Evolutionary conservation across 257 asterid genomes (phyloP), one percentile per base, ranked within the genome.

Genomic region (Avicennia marina): DNA sequence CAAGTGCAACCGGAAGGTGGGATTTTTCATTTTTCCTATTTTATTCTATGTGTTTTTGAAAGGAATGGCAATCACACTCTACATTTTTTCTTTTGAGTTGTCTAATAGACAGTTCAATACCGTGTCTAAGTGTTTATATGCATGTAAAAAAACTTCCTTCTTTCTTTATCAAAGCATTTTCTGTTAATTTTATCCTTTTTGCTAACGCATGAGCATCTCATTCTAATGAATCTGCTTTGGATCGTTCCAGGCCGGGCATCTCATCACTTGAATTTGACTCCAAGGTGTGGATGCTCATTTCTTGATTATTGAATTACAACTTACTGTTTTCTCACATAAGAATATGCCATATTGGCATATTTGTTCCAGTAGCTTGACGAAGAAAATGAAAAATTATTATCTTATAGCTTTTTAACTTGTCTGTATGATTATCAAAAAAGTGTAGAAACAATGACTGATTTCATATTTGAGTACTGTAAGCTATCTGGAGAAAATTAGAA

Each of bases 191-290:
- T 21, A 41, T 16, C 36, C 31, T 22, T 38, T 51, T 50, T 22
- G 38, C 27, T 43, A 20, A 19, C 16, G 15, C 38, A 45, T 24
- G 19, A 48, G 24, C 17, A 9, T 49, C 38, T 46, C 25, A 12
- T 62, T 26, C 40, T 68, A n/a, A 50, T 39, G n/a, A 39, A 44
- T 31, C 12, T 29, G 19, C 50, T 55, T 67, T 53, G 9, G 36
- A 7, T 41, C 52, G 63, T 81, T 44, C 49, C 83, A 91, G 97
- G 76, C 77, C 57, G 53, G 97, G 97, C n/a, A 58, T 86, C 60
- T 63, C 95, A 6, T 83, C 95, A 18, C 63, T 88, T 75, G 95
- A 91, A 58, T 88, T 88, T 76, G 97, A 91, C 69, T 72, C 81
- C 52, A 91, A 91, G 98, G 98, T 87, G 62, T 68, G 53, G 36